Evolutionary conservation across 768 basidiomycete species (phyloP).

Genomic region (Naganishia friedmannii): DNA sequence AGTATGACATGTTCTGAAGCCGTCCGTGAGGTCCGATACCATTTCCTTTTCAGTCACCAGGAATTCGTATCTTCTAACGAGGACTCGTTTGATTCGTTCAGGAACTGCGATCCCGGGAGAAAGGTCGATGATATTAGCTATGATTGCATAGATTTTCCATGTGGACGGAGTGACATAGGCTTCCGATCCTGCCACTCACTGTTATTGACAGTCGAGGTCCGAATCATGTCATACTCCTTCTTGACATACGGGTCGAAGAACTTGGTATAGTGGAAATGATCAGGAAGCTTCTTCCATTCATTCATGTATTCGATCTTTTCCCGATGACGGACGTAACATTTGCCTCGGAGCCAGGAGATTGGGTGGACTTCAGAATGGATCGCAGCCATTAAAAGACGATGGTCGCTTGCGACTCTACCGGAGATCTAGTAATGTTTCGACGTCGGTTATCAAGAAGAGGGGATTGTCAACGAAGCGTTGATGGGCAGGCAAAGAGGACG

Average conservation of each 20-base stretch:
- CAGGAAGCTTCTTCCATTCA: conserved; percentile 88
- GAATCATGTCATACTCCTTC: conserved; percentile 94
- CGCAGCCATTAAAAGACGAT: conserved; percentile 84
- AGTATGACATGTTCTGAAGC: conserved; percentile 75
- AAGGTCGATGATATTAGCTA: not conserved
- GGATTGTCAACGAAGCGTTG: not conserved
- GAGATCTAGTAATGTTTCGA: conserved; percentile 59
- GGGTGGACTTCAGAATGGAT: conserved; percentile 97
- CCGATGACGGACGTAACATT: conserved; percentile 89
- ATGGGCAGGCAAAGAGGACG: not conserved
- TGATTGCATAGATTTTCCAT: not conserved
- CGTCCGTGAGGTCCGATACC: conserved; percentile 82
- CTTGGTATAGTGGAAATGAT: conserved; percentile 93
- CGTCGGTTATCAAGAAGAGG: not conserved
- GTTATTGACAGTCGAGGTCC: conserved; percentile 79
- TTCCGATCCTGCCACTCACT: conserved; percentile 59
- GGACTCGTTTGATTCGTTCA: conserved; percentile 69
- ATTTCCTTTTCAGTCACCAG: conserved; percentile 92
- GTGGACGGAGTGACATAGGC: not conserved
- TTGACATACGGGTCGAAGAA: conserved; percentile 97
- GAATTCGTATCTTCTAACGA: conserved; percentile 84
- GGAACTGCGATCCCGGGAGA: conserved; percentile 62
- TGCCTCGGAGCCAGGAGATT: conserved; percentile 84
- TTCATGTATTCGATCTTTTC: conserved; percentile 91
- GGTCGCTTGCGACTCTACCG: conserved; percentile 84